Base-by-base conservation (phyloP, 2,329 filamentous ascomycete species). In the Ophiocordyceps sinensis region DNA sequence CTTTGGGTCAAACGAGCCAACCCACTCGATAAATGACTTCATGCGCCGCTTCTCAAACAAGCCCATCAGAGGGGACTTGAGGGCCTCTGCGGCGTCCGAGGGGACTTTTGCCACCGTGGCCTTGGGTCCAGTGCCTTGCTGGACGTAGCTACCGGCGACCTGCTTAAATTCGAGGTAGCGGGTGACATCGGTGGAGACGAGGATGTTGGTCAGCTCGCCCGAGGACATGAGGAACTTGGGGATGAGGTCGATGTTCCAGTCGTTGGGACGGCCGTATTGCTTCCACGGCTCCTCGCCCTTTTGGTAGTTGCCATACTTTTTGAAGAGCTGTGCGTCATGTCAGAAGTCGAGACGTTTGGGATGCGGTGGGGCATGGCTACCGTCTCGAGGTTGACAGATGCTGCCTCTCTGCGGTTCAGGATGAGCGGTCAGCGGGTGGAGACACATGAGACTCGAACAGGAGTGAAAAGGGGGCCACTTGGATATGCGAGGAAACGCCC, bases 161-260 rank as follows among this genome's bases (percentile, higher is more conserved):
- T 91, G 85, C 69, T 84, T 87, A 72, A 94, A 93, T 63, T 93
- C 85, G 56, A 93, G 80, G 64, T 88, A 88, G 65, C 82, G 73
- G 55, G 83, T 87, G 51, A 87, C 83, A 53, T 95, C 87, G 65
- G 89, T 96, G 40, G 88, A 94, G 48, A 95, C 87, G 59, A 98
- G 79, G 58, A 98, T 95, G 68, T 96, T 96, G 62, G 89, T 96
- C 60, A 98, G 73, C 69, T 98, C 89, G 64, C 91, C 91, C 48
- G 93, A 94, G 45, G 89, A 87, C 88, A 98, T 96, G 63, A 98
- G 77, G 57, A 98, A 81, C 75, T 98, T 98, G 52, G 91, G 89
- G 38, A 98, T 88, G 46, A 98, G 76, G 61, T 98, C 93, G 65
- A 98, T 93, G 73, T 95, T 96, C 91, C 91, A 98, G 75, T 96